phyloP scores from a whole-genome alignment of 495 filamentous ascomycete species.

The Usnea hakonensis region DNA sequence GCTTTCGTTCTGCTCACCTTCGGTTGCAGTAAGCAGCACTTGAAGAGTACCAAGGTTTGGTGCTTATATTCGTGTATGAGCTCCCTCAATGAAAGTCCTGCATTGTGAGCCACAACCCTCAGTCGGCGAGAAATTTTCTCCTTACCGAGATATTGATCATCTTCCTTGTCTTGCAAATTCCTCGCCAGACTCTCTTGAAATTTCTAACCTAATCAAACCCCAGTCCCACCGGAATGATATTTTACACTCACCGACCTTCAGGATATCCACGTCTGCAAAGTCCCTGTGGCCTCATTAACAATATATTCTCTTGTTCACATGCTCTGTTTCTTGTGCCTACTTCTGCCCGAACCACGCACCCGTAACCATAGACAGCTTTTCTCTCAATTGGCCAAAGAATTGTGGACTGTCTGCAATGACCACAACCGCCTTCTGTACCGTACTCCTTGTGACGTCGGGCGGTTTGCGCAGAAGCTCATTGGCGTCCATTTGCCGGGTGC shows the following conservation, averaged over 20 bases:
- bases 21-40: slow-evolving; percentile 85
- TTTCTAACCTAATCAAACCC: slow-evolving; percentile 40
- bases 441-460: slow-evolving; percentile 85
- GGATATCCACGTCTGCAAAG: slow-evolving; percentile 64
- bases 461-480: slow-evolving; percentile 66
- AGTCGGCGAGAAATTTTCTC: neutral
- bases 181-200: slow-evolving; percentile 83
- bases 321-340: slow-evolving; percentile 54
- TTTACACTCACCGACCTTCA: slow-evolving; percentile 46
- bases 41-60: slow-evolving; percentile 89
- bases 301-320: slow-evolving; percentile 16
- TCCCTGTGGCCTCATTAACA: slow-evolving; percentile 39
- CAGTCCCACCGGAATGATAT: neutral
- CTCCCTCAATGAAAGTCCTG: slow-evolving; percentile 77
- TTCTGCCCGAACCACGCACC: slow-evolving; percentile 94
- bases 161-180: slow-evolving; percentile 58
- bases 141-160: slow-evolving; percentile 78
- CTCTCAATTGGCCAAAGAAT: slow-evolving; percentile 68
- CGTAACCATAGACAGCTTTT: slow-evolving; percentile 81
- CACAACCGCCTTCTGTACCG: slow-evolving; percentile 97
- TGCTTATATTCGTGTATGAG: slow-evolving; percentile 88
- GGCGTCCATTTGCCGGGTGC: slow-evolving; percentile 83
- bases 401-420: slow-evolving; percentile 87
- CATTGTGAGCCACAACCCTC: slow-evolving; percentile 20
- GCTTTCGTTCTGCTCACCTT: slow-evolving; percentile 50